A percentile compares a stretch with the other conserved stretches of the same genome.
Evolutionary conservation across 768 basidiomycete genomes (phyloP).

Genomic region (Suillus placidus): DNA sequence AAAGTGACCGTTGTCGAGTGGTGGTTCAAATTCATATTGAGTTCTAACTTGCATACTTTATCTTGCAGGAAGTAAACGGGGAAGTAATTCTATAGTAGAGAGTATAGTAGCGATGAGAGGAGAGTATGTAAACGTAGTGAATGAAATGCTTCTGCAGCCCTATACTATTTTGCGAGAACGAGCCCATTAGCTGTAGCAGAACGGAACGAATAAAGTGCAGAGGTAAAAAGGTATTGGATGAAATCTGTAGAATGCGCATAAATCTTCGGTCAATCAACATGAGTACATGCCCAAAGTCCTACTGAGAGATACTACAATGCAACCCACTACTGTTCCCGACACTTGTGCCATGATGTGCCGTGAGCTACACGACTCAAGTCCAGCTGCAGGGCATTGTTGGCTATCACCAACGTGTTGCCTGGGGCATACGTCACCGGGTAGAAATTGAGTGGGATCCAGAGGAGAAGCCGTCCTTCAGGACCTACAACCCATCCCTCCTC

Average conservation of each 20-base stretch:
- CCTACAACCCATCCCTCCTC: not conserved
- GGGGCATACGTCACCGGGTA: not conserved
- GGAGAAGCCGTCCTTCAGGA: not conserved
- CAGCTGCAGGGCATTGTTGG: not conserved
- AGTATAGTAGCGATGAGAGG: too few species aligned
- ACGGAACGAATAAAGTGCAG: not conserved
- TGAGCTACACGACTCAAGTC: not conserved
- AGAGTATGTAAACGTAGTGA: not conserved
- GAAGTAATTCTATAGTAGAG: too few species aligned
- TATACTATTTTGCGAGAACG: too few species aligned
- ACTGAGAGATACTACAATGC: too few species aligned
- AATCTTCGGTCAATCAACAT: not conserved
- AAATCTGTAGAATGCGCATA: not conserved
- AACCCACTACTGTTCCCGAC: too few species aligned
- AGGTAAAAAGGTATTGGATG: not conserved
- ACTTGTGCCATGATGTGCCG: not conserved
- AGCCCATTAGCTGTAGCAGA: too few species aligned
- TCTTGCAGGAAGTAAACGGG: too few species aligned
- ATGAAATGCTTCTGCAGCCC: too few species aligned
- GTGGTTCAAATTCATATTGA: too few species aligned
- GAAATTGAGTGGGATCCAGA: slow-evolving; percentile 3
- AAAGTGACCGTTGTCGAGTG: too few species aligned
- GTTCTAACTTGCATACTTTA: too few species aligned
- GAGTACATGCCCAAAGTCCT: not conserved
- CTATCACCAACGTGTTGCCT: not conserved